A percentile compares a stretch with the other conserved stretches of the same genome.
Evolutionary conservation across 2,329 filamentous ascomycete species (phyloP).

Genomic region (Pseudogymnoascus sp.): DNA sequence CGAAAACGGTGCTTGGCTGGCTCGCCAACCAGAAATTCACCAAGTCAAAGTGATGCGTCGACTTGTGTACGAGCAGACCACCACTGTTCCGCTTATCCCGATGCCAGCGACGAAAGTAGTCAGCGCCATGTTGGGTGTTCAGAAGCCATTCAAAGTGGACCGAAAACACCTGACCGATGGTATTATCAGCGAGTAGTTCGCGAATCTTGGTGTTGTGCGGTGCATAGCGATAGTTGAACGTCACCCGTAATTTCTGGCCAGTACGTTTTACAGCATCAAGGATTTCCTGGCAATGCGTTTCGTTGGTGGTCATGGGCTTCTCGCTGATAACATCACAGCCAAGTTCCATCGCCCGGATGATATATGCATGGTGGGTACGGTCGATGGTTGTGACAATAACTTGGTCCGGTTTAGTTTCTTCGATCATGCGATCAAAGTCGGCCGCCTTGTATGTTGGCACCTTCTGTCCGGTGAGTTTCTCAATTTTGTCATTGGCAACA

Average conservation of each 20-base stretch:
- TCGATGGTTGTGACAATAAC: conserved; percentile 57
- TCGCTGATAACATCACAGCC: conserved; percentile 55
- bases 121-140: conserved; percentile 52
- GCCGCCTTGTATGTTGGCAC: conserved; percentile 47
- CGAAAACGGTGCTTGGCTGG: conserved; percentile 46
- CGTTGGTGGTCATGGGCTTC: conserved; percentile 58
- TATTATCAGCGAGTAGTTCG: conserved; percentile 44
- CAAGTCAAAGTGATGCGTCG: conserved; percentile 56
- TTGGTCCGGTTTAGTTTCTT: conserved; percentile 48
- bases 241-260: conserved; percentile 43
- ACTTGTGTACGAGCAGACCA: conserved; percentile 53
- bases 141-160: conserved; percentile 59
- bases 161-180: conserved; percentile 47
- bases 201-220: conserved; percentile 56
- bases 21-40: conserved; percentile 55
- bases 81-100: conserved; percentile 52
- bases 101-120: conserved; percentile 58
- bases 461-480: conserved; percentile 36
- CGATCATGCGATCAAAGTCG: conserved; percentile 51
- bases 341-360: conserved; percentile 48
- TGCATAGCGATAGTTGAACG: conserved; percentile 58
- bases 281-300: conserved; percentile 44
- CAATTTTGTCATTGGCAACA: conserved; percentile 44
- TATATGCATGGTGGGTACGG: conserved; percentile 52
- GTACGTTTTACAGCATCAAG: conserved; percentile 45